Evolutionary conservation across 495 filamentous ascomycete species (phyloP).

Genomic region (Pyrenopolyporus hunteri): DNA sequence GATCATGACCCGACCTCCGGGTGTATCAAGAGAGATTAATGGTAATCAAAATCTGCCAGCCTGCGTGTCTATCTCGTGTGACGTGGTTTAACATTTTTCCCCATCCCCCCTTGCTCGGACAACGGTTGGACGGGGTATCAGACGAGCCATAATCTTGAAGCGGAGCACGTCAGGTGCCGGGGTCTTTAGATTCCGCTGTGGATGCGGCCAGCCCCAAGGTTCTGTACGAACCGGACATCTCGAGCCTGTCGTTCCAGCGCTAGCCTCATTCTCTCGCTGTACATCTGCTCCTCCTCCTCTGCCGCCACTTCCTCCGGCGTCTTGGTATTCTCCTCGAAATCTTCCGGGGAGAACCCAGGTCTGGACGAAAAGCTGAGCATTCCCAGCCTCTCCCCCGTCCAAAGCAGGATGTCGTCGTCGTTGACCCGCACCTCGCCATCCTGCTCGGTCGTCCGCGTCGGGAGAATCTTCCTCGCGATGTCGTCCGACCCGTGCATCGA

Average conservation of each 20-base stretch:
- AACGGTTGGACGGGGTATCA: background rate
- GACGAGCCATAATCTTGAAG: slow-evolving; percentile 1
- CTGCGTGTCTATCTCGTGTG: slow-evolving; percentile 11
- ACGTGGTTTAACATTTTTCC: slow-evolving; percentile 31
- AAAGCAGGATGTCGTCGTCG: slow-evolving; percentile 72
- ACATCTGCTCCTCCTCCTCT: slow-evolving; percentile 58
- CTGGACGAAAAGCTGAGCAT: slow-evolving; percentile 66
- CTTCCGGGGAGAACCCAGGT: slow-evolving; percentile 52
- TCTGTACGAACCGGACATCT: slow-evolving; percentile 78
- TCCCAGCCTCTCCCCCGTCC: slow-evolving; percentile 83
- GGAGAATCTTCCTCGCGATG: slow-evolving; percentile 74
- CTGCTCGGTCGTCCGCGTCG: slow-evolving; percentile 53
- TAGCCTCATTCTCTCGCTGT: slow-evolving; percentile 71
- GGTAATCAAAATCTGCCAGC: slow-evolving; percentile 21
- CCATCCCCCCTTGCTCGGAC: background rate
- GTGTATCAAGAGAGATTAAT: background rate
- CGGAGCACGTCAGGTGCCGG: slow-evolving; percentile 15
- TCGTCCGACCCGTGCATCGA: slow-evolving; percentile 61
- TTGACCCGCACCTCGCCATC: slow-evolving; percentile 47
- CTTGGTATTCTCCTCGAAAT: slow-evolving; percentile 53
- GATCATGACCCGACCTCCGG: slow-evolving; percentile 24
- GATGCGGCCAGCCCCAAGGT: slow-evolving; percentile 57
- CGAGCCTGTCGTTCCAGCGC: slow-evolving; percentile 81
- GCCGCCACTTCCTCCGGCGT: slow-evolving; percentile 51
- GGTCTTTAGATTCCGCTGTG: slow-evolving; percentile 28